Conservation (phyloP, 164 flowering plant species). For the Cinnamomum micranthum region DNA sequence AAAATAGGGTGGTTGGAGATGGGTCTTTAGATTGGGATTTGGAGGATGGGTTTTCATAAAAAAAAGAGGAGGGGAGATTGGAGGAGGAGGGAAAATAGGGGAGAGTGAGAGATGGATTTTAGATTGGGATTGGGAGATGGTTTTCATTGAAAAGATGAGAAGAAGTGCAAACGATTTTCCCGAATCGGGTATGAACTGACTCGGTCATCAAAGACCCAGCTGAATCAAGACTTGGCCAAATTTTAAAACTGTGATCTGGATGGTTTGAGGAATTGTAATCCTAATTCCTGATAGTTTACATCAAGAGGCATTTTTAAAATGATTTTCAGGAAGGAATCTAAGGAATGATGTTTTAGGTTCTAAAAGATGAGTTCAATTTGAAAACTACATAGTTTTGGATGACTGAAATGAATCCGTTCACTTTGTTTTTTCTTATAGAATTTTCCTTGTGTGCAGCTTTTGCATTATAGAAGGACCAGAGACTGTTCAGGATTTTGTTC, state of each 20-base stretch:
- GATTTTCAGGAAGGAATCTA: not conserved
- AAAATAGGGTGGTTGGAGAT: no score
- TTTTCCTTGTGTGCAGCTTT: slow-evolving; percentile 45
- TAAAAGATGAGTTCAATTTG: not conserved
- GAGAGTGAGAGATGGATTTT: no score
- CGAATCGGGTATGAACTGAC: no score
- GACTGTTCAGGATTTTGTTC: slow-evolving; percentile 77
- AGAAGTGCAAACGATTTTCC: no score
- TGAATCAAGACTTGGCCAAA: not conserved
- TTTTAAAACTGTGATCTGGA: no score
- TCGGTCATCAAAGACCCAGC: not conserved
- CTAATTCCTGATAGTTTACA: not conserved
- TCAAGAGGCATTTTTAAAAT: not conserved
- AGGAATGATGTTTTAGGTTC: not conserved
- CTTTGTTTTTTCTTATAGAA: not conserved
- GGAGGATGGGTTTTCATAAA: no score
- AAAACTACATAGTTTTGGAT: no score
- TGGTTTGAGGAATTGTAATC: not conserved
- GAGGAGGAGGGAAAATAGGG: no score
- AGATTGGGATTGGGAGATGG: no score
- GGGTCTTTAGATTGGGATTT: no score
- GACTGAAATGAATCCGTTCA: not conserved
- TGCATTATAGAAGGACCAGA: slow-evolving; percentile 98
- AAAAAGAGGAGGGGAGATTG: no score
- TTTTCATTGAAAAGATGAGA: no score